Evolutionary conservation across 495 filamentous ascomycete species (phyloP), one percentile per base, ranked within the genome.

Genomic region (Podospora bellae-mahoneyi): DNA sequence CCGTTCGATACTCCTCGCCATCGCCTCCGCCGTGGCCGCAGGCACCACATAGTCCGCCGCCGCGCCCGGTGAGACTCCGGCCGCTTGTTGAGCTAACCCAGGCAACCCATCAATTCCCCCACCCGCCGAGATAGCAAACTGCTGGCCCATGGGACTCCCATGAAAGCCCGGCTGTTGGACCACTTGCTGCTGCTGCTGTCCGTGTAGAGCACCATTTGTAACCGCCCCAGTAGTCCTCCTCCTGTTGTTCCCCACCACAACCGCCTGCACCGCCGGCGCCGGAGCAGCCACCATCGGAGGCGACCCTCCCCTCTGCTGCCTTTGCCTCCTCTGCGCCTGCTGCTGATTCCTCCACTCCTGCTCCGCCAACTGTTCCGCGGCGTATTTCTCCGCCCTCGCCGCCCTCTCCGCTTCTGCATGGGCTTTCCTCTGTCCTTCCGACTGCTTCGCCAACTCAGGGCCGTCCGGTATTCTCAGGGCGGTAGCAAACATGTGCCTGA

Each of bases 1-100:
- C 5, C 68, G 44, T 19, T 66, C 68, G 13, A 69, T 53, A 16
- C 48, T 66, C 5, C 68, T 58, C 28, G 59, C 68, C 53, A 69
- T 62, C 20, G 64, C 48, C 6, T 66, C 68, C 16, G 48, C 62
- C 2, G 66, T 64, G 19, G 55, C 66, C 2, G 66, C 39, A 6
- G 61, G 61, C 4, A 68, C 55, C 7, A 60, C 66, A 58, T 68
- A 64, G 16, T 64, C 61, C 6, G 48, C 13, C 20, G 13, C 48
- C 26, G 64, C 16, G 3, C 7, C 27, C 16, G 64, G 54, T 10
- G 39, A 16, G 15, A 16, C 39, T 3, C 39, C 34, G 23, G 59
- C 23, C 57, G 26, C 48, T 26, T 16, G 66, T 20, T 5, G 60
- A 4, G 66, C 44, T 57, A 53, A 10, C 2, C 13, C 13, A 3